Conservation (phyloP, 495 filamentous ascomycete genomes). For the Chaetomium fimeti region DNA sequence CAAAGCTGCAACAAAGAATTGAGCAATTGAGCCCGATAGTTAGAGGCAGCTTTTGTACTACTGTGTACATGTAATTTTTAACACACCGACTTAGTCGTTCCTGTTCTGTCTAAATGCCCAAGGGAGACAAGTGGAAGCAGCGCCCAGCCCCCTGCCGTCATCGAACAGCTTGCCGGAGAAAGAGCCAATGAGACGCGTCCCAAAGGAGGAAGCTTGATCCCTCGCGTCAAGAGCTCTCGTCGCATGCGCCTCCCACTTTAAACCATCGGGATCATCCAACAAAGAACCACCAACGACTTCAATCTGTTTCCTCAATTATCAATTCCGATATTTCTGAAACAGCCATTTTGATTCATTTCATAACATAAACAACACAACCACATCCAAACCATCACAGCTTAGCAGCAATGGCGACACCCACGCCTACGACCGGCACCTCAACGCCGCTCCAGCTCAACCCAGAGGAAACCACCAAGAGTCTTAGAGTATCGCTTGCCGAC, state of each 20-base stretch:
- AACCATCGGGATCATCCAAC: not conserved
- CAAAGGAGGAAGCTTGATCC: slow-evolving; percentile 17
- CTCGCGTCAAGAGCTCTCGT: slow-evolving; percentile 34
- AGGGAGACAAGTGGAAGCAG: not conserved
- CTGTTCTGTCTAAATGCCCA: not conserved
- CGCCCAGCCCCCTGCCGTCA: not conserved
- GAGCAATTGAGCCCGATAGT: not conserved
- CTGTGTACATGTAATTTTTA: not conserved
- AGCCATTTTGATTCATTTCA: not conserved
- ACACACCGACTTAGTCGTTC: not conserved
- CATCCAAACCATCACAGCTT: not conserved
- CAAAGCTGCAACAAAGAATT: not conserved
- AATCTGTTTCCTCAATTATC: slow-evolving; percentile 8
- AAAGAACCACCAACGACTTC: not conserved
- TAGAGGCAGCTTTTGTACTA: not conserved
- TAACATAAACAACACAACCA: not conserved
- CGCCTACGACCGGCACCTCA: slow-evolving; percentile 33
- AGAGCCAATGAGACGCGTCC: slow-evolving; percentile 36
- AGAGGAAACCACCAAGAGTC: slow-evolving; percentile 44
- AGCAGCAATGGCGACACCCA: slow-evolving; percentile 31
- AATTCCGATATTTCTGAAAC: not conserved
- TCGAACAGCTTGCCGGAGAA: not conserved
- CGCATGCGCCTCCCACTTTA: not conserved
- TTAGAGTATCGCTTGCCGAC: slow-evolving; percentile 58
- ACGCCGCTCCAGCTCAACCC: slow-evolving; percentile 40